Evolutionary conservation across 306 rosid genomes (phyloP), one percentile per base, ranked within the genome.

Genomic region (Malus fusca): DNA sequence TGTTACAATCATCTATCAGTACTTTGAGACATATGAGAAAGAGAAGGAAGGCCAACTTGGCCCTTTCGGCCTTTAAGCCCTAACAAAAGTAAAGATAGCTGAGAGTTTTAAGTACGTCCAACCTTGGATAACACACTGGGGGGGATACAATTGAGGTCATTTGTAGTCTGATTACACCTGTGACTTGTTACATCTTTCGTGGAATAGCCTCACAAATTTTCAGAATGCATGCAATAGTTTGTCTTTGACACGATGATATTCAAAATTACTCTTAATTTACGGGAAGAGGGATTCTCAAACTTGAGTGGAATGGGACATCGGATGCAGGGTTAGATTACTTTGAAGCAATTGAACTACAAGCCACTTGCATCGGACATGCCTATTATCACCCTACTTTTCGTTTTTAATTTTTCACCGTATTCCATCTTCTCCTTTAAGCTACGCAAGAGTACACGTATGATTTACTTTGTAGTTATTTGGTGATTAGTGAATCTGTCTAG

Each of bases 21-120:
- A 93, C 89, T 91, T 93, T 0, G 97, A 93, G 84, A 91, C 96
- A 43, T 91, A 87, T n/a, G 96, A 91, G 84, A 93, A 91, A 84
- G 98, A 93, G 80, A 89, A 84, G 76, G 93, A 95, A 40, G 90
- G 88, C 40, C 96, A 91, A 80, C 97, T 93, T 56, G 98, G 92
- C 62, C 82, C 89, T 85, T 91, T 91, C 31, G 97, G 98, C 75
- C 11, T 31, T 8, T 64, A 64, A 28, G 68, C 43, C 66, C 4
- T 55, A 6, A 13, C 3, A 15, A 48, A 15, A 48, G 53, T 17
- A 4, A 48, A 48, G 53, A 2, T 48, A 1, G 53, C 17, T 48
- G 53, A 48, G 19, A 48, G 53, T 17, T 56, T 26, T 56, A n/a
- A 56, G 5, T 9, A 56, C 25, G 11, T 56, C 26, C 62, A 9